Base-by-base conservation (phyloP, 148 eudicot species). In the Rhododendron kiyosumense region DNA sequence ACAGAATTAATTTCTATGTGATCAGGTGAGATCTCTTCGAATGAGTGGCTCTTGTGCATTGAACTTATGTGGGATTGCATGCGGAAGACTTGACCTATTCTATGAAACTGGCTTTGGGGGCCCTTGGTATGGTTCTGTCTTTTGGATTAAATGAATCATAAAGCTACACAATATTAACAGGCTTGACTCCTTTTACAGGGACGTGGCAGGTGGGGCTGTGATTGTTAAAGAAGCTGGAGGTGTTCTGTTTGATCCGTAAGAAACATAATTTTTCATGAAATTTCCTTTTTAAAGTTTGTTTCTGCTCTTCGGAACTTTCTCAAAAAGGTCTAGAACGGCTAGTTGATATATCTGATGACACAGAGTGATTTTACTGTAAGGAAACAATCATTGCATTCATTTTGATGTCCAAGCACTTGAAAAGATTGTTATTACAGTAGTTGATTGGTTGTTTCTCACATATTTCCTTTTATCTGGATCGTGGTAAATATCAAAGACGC, bases 191-290 rank as follows among this genome's bases (percentile, higher is more conserved):
- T 85, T 32, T 83, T 34, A 43, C 89, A 96, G 96, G 99, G 99
- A 95, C 90, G 93, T 96, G 67, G 95, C 98, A 18, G 96, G 93
- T 78, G 99, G 94, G 34, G 91, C 93, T 57, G 93, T 96, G 76
- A 96, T 96, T 87, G 91, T 96, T 80, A 93, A 91, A 85, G 98
- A 96, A 91, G 98, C 98, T 41, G 99, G 99, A 81, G 99, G 99
- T 83, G 88, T 90, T 82, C 69, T 94, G 81, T 95, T 92, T 88
- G 96, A 94, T 87, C 94, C 93, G 94, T 93, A 83, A 91, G 93
- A 84, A 83, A 57, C 30, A 69, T 46, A n/a, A 24, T 79, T 51
- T 30, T 0, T 38, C 34, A 2, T 63, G 1, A 45, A 11, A 7
- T 63, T 63, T 63, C 11, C 26, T 5, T 63, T 24, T 63, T 80